Percentiles rank a stretch among this genome's conserved stretches.
These are phyloP conservation scores for Xerocomus brunneocitrinus DNA, from an alignment of 768 basidiomycete species.

Conservation along the genomic window DNA sequence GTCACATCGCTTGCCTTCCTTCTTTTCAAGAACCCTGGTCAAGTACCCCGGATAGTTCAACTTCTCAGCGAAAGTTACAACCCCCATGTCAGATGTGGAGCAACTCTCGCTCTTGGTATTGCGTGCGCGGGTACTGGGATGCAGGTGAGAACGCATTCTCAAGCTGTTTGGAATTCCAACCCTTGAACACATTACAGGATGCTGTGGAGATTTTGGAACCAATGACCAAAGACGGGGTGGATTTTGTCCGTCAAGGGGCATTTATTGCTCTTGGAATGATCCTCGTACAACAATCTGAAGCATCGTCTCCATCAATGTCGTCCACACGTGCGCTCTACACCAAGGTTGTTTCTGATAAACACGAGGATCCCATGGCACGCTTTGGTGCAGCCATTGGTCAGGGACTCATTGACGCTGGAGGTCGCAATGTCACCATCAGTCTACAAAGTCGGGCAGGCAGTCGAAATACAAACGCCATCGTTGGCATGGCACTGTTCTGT, in stretches of 20 bases:
- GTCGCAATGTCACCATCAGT: conserved; percentile 92
- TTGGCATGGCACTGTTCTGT: conserved; percentile 97
- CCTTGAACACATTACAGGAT: conserved; percentile 48
- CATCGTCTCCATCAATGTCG: conserved; percentile 76
- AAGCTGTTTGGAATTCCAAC: not conserved
- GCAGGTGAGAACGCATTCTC: conserved; percentile 49
- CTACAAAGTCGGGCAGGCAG: conserved; percentile 91
- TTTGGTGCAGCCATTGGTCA: conserved; percentile 96
- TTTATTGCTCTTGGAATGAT: conserved; percentile 96
- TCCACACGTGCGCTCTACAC: conserved; percentile 79
- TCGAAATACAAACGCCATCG: conserved; percentile 88
- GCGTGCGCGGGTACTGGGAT: conserved; percentile 97
- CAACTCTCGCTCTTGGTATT: conserved; percentile 93
- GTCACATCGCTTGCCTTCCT: conserved; percentile 95
- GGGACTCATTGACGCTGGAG: conserved; percentile 96
- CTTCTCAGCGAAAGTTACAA: conserved; percentile 97
- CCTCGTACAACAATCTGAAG: conserved; percentile 93
- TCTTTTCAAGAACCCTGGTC: conserved; percentile 92
- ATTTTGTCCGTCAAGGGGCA: conserved; percentile 98
- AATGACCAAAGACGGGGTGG: conserved; percentile 96
- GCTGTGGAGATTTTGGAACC: conserved; percentile 96
- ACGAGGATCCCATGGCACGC: conserved; percentile 97
- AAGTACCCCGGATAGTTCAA: conserved; percentile 96
- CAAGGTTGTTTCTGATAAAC: conserved; percentile 92
- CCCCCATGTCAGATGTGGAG: conserved; percentile 96